Conservation (phyloP, 306 rosid genomes). For the Alnus rubra region DNA sequence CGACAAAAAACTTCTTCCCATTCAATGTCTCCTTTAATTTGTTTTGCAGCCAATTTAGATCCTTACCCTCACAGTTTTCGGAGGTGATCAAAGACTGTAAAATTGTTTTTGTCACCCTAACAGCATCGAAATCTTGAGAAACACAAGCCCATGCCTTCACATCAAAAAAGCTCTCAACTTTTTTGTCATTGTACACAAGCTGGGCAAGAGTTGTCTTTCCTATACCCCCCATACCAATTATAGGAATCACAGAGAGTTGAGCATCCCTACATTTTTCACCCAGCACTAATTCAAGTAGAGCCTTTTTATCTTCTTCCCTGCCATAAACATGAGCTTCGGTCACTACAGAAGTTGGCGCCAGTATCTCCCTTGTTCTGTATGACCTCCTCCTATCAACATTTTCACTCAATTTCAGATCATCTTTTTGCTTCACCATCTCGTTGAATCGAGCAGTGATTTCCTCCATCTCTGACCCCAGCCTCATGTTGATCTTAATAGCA, state of each 20-base stretch:
- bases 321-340: slow-evolving; percentile 1
- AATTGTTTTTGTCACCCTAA: not conserved
- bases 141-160: not conserved
- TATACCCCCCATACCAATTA: slow-evolving; percentile 12
- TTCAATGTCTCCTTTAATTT: not conserved
- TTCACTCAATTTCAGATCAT: not conserved
- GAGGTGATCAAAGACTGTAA: too few relatives aligned
- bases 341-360: not conserved
- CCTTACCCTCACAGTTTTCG: too few relatives aligned
- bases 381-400: not conserved
- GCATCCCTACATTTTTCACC: not conserved
- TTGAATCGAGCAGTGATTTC: too few relatives aligned
- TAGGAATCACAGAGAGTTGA: not conserved
- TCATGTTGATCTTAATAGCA: too few relatives aligned
- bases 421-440: not conserved
- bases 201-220: slow-evolving; percentile 7
- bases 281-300: not conserved
- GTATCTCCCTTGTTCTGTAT: not conserved
- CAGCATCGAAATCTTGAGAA: not conserved
- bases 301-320: slow-evolving; percentile 8
- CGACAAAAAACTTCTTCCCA: not conserved
- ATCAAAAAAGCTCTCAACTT: not conserved
- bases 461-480: too few relatives aligned
- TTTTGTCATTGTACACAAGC: not conserved
- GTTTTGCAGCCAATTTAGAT: not conserved